Evolutionary conservation across 2,329 filamentous ascomycete species (phyloP).

Genomic region (Penicillium sp.): DNA sequence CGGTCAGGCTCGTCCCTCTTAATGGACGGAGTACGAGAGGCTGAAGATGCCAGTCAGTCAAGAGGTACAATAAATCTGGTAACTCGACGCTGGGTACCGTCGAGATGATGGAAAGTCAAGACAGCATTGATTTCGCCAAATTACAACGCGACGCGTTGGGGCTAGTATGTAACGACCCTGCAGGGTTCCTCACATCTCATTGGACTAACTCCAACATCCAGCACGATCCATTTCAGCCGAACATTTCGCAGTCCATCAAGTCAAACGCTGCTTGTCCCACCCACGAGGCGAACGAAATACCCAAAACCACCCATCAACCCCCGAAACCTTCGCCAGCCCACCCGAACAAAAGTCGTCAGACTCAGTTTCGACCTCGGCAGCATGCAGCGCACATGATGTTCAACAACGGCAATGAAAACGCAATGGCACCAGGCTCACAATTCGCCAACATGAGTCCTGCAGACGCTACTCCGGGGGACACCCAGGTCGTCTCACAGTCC

Average conservation of each 20-base stretch:
- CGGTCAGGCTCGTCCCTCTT: background rate
- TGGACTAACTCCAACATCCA: conserved; percentile 31
- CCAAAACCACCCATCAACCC: conserved; percentile 9
- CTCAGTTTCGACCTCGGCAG: conserved; percentile 12
- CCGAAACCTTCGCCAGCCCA: conserved; percentile 13
- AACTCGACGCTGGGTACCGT: background rate
- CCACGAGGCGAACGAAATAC: background rate
- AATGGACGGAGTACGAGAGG: background rate
- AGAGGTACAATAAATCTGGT: accelerated
- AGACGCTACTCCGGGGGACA: conserved; percentile 42
- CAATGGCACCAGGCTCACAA: conserved; percentile 22
- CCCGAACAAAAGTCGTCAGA: conserved; percentile 7
- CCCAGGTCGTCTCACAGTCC: conserved; percentile 49
- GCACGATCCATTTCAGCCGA: conserved; percentile 31
- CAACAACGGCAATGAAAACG: conserved; percentile 14
- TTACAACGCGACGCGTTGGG: conserved; percentile 46
- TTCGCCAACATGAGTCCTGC: conserved; percentile 36
- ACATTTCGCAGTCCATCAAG: conserved; percentile 12
- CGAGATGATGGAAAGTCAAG: background rate
- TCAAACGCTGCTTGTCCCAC: conserved; percentile 3
- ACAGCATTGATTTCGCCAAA: conserved; percentile 44
- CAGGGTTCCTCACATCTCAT: conserved; percentile 29
- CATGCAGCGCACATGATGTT: conserved; percentile 23
- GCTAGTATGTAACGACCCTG: conserved; percentile 36
- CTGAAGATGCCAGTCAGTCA: background rate